Conservation (phyloP, 2,329 filamentous ascomycete genomes). For the Ambrosiella beaveri region DNA sequence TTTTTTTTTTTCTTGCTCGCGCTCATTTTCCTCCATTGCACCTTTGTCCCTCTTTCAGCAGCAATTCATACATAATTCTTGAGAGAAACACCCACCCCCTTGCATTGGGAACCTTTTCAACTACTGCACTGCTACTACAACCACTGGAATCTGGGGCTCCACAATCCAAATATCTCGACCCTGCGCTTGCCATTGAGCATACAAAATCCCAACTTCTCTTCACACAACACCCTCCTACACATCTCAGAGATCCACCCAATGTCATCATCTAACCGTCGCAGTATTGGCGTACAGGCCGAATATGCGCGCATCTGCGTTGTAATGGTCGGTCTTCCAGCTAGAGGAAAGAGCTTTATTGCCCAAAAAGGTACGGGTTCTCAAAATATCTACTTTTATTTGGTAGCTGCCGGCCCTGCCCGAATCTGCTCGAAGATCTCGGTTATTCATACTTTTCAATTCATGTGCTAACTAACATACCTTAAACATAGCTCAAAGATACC, state of each 20-base stretch:
- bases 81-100: neutral
- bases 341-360: constrained; percentile 94
- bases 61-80: neutral
- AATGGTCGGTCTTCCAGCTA: constrained; percentile 91
- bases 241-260: constrained; percentile 6
- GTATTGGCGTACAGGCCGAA: constrained; percentile 70
- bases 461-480: neutral
- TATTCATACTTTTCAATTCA: neutral
- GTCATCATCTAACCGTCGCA: constrained; percentile 13
- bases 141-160: neutral
- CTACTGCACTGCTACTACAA: neutral
- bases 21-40: neutral
- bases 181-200: neutral
- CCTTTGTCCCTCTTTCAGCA: neutral
- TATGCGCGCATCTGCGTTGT: constrained; percentile 95
- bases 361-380: constrained; percentile 57
- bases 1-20: neutral
- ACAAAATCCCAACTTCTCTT: neutral
- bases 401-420: neutral
- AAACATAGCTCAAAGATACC: constrained; percentile 63
- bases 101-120: neutral
- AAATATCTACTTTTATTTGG: neutral
- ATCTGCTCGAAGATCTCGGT: neutral
- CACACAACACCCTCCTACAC: neutral
- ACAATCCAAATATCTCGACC: neutral